phyloP scores from a whole-genome alignment of 2,329 filamentous ascomycete genomes.

The Phaeosphaeriaceae sp. region DNA sequence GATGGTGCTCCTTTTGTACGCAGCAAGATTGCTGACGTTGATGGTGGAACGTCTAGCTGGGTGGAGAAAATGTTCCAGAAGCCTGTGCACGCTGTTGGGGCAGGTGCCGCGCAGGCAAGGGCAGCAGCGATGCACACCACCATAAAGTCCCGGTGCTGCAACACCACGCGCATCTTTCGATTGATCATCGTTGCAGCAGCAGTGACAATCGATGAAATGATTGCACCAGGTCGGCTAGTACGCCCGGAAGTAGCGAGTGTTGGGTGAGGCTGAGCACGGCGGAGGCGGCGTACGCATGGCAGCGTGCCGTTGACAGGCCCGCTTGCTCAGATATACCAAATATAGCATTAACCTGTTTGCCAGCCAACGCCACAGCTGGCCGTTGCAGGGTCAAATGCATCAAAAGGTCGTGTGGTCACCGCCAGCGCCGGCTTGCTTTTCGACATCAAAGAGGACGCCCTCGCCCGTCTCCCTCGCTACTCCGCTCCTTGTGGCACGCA shows the following conservation, averaged over 20 bases:
- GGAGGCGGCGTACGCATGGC: constrained; percentile 13
- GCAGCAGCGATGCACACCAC: not conserved
- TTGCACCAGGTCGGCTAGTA: not conserved
- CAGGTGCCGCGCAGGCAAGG: not conserved
- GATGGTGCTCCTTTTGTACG: constrained; percentile 2
- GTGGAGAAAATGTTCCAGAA: not conserved
- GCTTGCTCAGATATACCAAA: constrained; percentile 17
- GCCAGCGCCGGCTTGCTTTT: constrained; percentile 3
- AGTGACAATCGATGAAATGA: not conserved
- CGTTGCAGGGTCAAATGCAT: constrained; percentile 4
- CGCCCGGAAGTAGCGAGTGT: constrained; percentile 10
- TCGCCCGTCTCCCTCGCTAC: not conserved
- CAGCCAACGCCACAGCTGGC: constrained; percentile 23
- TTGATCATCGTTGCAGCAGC: not conserved
- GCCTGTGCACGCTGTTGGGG: not conserved
- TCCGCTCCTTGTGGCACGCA: not conserved
- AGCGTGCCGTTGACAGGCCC: constrained; percentile 19
- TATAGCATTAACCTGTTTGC: constrained; percentile 24
- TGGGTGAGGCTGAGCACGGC: constrained; percentile 34
- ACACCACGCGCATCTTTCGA: not conserved
- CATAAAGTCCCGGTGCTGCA: not conserved
- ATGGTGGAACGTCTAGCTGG: constrained; percentile 5
- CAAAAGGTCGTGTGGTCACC: constrained; percentile 16
- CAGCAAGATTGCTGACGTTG: constrained; percentile 12
- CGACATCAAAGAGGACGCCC: not conserved